These are phyloP conservation scores for Peribolospora kevripleyi DNA, from an alignment of 768 basidiomycete species.

Conservation along the genomic window DNA sequence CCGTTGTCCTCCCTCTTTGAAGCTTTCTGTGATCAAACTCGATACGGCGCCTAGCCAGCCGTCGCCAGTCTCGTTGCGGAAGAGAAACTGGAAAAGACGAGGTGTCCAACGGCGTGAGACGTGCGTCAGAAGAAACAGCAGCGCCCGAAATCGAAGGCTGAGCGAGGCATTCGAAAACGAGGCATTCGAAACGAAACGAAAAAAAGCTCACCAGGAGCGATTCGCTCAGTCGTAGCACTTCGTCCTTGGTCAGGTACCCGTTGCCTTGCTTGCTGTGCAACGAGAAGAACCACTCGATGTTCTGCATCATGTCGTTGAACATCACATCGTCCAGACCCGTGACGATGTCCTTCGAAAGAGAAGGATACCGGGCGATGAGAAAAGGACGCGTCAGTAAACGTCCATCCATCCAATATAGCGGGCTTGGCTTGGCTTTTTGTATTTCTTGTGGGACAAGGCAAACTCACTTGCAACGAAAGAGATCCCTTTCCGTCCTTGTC, in stretches of 20 bases:
- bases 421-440: background rate
- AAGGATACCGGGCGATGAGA: background rate
- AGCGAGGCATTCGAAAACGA: background rate
- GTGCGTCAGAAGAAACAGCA: background rate
- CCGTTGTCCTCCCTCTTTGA: too few species aligned
- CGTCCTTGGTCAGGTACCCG: conserved; percentile 82
- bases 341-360: conserved; percentile 45
- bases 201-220: conserved; percentile 48
- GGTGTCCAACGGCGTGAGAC: background rate
- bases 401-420: background rate
- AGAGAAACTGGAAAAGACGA: conserved; percentile 59
- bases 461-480: conserved; percentile 60
- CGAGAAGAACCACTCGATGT: conserved; percentile 96
- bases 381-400: background rate
- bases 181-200: background rate
- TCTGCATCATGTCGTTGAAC: conserved; percentile 93
- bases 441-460: background rate
- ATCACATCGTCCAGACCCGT: conserved; percentile 71
- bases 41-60: conserved; percentile 89
- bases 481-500: conserved; percentile 58
- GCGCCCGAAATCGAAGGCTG: conserved; percentile 2
- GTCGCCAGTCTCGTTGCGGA: conserved; percentile 88
- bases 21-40: conserved; percentile 20
- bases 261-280: conserved; percentile 77
- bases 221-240: conserved; percentile 83